Evolutionary conservation across 192 early-diverging fungal species (phyloP).

Genomic region (Rhizoclosmatium globosum): DNA sequence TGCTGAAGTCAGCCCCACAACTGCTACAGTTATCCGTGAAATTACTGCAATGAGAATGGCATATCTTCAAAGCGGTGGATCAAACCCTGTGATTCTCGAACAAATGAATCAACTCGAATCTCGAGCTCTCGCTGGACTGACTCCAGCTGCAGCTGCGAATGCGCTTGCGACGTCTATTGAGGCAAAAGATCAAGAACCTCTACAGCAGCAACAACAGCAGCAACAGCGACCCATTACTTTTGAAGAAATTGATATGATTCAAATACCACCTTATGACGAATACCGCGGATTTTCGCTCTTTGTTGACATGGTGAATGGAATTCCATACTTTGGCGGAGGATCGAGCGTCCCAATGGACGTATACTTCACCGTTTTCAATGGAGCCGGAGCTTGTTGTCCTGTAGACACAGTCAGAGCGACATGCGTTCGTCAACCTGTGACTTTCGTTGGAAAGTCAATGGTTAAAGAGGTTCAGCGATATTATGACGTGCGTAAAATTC

Average conservation of each 20-base stretch:
- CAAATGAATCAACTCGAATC: constrained; percentile 10
- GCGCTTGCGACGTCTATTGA: not conserved
- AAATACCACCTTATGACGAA: constrained; percentile 26
- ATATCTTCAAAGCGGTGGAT: constrained; percentile 16
- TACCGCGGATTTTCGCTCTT: constrained; percentile 24
- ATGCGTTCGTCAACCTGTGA: constrained; percentile 4
- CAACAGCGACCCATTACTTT: not conserved
- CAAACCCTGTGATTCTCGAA: constrained; percentile 3
- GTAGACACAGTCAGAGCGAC: constrained; percentile 24
- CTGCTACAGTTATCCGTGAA: not conserved
- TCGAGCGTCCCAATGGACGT: not conserved
- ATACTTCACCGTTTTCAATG: constrained; percentile 27
- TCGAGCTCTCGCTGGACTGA: not conserved
- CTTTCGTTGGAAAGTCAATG: constrained; percentile 15
- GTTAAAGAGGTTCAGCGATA: constrained; percentile 14
- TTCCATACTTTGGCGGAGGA: constrained; percentile 27
- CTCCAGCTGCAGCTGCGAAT: not conserved
- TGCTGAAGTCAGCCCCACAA: too few species aligned
- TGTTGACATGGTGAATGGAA: constrained; percentile 9
- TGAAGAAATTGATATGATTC: constrained; percentile 21
- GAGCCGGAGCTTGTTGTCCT: not conserved
- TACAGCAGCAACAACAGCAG: not conserved
- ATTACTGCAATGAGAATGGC: constrained; percentile 2
- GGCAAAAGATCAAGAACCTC: not conserved
- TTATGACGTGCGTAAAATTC: constrained; percentile 7